Evolutionary conservation across 441 rosid genomes (phyloP).

Genomic region (Hura crepitans): DNA sequence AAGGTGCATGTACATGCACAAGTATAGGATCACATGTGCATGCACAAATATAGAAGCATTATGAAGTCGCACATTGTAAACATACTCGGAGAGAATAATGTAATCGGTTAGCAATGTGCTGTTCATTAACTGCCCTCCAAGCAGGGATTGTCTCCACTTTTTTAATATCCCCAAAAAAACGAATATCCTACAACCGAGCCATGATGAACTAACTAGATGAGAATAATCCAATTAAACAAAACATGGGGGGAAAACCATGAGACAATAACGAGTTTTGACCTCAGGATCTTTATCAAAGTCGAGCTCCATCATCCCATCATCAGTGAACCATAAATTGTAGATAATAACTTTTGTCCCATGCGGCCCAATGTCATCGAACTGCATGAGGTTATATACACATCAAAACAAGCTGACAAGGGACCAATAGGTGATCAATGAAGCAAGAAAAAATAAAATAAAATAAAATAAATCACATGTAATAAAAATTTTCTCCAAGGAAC

Average conservation of each 20-base stretch:
- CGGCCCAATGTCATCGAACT: constrained; percentile 71
- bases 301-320: constrained; percentile 64
- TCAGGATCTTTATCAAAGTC: constrained; percentile 64
- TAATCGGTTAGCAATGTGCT: constrained; percentile 60
- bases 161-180: constrained; percentile 55
- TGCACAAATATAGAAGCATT: neutral
- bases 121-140: constrained; percentile 51
- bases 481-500: neutral
- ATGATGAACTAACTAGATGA: constrained; percentile 17
- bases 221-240: constrained; percentile 14
- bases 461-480: neutral
- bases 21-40: neutral
- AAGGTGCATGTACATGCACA: neutral
- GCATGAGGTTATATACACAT: constrained; percentile 26
- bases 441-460: neutral
- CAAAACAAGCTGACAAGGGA: constrained; percentile 7
- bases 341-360: constrained; percentile 87
- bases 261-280: constrained; percentile 38
- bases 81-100: constrained; percentile 79
- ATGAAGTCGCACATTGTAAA: constrained; percentile 9
- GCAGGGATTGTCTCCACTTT: constrained; percentile 36
- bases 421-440: neutral
- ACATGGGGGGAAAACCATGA: constrained; percentile 10
- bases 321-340: constrained; percentile 78
- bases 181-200: constrained; percentile 59